Percentiles rank a stretch among this genome's conserved stretches.
Conservation (phyloP, 306 rosid species). For the Albizia julibrissin region DNA sequence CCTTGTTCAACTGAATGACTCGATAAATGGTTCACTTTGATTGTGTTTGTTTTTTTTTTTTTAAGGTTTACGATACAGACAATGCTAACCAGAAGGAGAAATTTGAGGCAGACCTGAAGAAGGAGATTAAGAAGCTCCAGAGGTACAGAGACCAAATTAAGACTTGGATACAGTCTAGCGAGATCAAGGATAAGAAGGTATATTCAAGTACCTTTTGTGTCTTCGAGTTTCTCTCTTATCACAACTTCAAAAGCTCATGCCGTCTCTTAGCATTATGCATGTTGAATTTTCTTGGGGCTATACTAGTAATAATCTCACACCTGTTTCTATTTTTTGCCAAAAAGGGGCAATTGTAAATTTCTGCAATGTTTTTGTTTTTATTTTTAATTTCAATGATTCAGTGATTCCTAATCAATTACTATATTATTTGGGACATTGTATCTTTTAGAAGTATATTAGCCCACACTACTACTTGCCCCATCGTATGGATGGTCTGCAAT, state of each 20-base stretch:
- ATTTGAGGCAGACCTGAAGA: constrained; percentile 89
- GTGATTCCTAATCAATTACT: not conserved
- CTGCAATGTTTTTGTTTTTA: not conserved
- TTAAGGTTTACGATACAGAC: constrained; percentile 81
- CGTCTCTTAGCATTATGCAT: not conserved
- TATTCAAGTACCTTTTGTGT: constrained; percentile 2
- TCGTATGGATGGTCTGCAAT: not conserved
- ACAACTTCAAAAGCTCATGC: not conserved
- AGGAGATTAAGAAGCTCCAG: constrained; percentile 90
- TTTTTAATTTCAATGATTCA: not conserved
- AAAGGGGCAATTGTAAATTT: not conserved
- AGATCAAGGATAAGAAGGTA: constrained; percentile 90
- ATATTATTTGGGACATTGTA: not conserved
- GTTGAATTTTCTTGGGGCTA: not conserved
- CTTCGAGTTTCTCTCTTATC: not conserved
- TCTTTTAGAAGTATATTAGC: not conserved
- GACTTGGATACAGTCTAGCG: constrained; percentile 94
- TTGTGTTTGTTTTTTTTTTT: not conserved
- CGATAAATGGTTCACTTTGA: not conserved
- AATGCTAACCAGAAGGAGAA: constrained; percentile 93
- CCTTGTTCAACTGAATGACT: not conserved
- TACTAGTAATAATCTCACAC: not conserved
- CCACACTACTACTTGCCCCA: not conserved
- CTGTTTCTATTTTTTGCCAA: not conserved
- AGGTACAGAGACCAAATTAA: constrained; percentile 86